A percentile compares a stretch with the other conserved stretches of the same genome.
Conservation (phyloP, 2,329 filamentous ascomycete genomes). For the Claviceps fusiformis region DNA sequence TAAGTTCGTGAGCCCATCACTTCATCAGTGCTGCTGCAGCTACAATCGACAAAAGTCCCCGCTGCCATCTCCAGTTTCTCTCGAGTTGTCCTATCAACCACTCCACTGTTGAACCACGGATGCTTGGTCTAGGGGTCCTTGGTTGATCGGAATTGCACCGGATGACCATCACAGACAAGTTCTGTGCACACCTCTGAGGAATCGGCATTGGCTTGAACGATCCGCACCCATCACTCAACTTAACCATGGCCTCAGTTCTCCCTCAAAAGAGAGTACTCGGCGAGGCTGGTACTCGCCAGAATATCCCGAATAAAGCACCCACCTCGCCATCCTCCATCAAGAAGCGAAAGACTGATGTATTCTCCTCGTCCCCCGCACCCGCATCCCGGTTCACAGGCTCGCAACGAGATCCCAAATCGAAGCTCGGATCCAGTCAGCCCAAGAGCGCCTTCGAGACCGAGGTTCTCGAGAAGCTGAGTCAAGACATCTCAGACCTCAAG, state of each 20-base stretch:
- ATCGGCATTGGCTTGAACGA: not conserved
- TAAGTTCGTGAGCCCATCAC: too few species aligned
- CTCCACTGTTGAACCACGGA: not conserved
- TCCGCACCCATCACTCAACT: not conserved
- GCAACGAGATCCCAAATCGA: constrained; percentile 46
- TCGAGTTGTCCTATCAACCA: too few species aligned
- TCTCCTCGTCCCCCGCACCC: constrained; percentile 40
- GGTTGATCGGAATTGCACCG: not conserved
- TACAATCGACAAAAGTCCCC: not conserved
- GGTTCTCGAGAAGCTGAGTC: constrained; percentile 87
- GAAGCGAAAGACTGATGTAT: constrained; percentile 60
- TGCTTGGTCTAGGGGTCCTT: not conserved
- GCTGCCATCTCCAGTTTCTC: too few species aligned
- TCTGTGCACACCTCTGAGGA: not conserved
- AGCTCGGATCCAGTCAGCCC: constrained; percentile 56
- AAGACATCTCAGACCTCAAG: constrained; percentile 79
- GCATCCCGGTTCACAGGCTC: constrained; percentile 50
- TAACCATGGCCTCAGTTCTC: constrained; percentile 35
- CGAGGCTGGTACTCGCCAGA: constrained; percentile 52
- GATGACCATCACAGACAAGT: not conserved
- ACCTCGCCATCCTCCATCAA: constrained; percentile 50
- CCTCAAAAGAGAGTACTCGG: constrained; percentile 63
- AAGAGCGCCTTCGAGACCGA: constrained; percentile 92
- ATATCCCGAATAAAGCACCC: constrained; percentile 46
- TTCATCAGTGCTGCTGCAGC: not conserved